A percentile compares a stretch with the other conserved stretches of the same genome.
Conservation (phyloP, 371 early-diverging fungal species). For the Apophysomyces ossiformis region DNA sequence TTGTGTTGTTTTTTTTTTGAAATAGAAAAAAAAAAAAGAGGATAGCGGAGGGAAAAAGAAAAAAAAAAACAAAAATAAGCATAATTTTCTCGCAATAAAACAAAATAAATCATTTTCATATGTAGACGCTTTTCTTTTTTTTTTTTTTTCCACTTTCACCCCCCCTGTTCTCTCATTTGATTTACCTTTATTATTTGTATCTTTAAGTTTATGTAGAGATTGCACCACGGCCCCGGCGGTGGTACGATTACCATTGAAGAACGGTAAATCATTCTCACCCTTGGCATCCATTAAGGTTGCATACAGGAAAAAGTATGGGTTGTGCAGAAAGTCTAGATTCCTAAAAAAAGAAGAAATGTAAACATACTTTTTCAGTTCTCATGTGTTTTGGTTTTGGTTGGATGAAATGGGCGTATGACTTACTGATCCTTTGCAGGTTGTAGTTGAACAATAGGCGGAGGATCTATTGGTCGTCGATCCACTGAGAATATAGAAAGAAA, state of each 20-base stretch:
- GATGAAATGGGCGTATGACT: slow-evolving; percentile 11
- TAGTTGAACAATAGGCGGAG: slow-evolving; percentile 54
- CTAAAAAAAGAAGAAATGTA: background rate
- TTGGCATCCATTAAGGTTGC: slow-evolving; percentile 35
- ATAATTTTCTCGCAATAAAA: too few relatives aligned
- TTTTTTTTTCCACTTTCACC: background rate
- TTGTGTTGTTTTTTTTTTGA: too few relatives aligned
- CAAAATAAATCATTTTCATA: too few relatives aligned
- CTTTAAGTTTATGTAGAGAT: slow-evolving; percentile 51
- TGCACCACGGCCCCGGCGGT: slow-evolving; percentile 55
- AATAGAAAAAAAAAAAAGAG: too few relatives aligned
- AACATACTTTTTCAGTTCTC: too few relatives aligned
- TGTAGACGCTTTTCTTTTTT: background rate
- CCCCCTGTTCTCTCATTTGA: background rate
- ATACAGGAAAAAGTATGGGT: slow-evolving; percentile 47
- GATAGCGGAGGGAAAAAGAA: background rate
- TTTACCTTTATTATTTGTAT: slow-evolving; percentile 45
- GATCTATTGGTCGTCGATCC: slow-evolving; percentile 57
- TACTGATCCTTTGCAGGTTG: slow-evolving; percentile 20
- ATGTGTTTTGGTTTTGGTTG: too few relatives aligned
- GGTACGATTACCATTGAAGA: slow-evolving; percentile 39
- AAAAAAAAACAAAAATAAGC: background rate
- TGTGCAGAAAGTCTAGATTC: slow-evolving; percentile 25
- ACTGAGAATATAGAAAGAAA: slow-evolving; percentile 21
- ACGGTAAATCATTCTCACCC: slow-evolving; percentile 32